phyloP scores from a whole-genome alignment of 169 alveolate species.

The Eimeria sp. region DNA sequence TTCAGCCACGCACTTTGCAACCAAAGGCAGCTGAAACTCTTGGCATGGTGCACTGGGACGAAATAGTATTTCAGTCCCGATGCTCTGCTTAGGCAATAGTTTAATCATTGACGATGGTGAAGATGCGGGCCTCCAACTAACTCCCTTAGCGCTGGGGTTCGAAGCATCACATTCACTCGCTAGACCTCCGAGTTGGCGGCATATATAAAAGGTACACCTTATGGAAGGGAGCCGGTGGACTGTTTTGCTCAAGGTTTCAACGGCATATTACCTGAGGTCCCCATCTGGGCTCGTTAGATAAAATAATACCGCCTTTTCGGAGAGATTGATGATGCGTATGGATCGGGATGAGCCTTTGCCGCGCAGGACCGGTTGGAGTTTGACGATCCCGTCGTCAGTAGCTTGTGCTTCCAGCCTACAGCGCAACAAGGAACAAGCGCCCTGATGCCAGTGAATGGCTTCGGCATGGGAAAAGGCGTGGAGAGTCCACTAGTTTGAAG shows the following conservation, averaged over 20 bases:
- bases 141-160: slow-evolving; percentile 48
- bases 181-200: neutral
- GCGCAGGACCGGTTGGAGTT: slow-evolving; percentile 65
- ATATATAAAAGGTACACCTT: neutral
- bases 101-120: slow-evolving; percentile 46
- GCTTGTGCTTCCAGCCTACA: slow-evolving; percentile 39
- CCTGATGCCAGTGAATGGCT: neutral
- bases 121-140: slow-evolving; percentile 75
- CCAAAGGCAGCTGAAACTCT: slow-evolving; percentile 68
- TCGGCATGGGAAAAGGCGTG: neutral
- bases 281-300: slow-evolving; percentile 55
- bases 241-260: neutral
- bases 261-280: slow-evolving; percentile 24
- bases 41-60: slow-evolving; percentile 66
- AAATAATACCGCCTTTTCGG: slow-evolving; percentile 29
- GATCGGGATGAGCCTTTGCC: slow-evolving; percentile 44
- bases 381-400: slow-evolving; percentile 21
- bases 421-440: neutral
- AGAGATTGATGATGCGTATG: slow-evolving; percentile 41
- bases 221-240: neutral
- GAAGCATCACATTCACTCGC: neutral
- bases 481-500: neutral
- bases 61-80: slow-evolving; percentile 55
- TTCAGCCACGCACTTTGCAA: slow-evolving; percentile 62
- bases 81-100: slow-evolving; percentile 75